Base-by-base conservation (phyloP, 2,329 filamentous ascomycete species). In the Colletotrichum agaves region DNA sequence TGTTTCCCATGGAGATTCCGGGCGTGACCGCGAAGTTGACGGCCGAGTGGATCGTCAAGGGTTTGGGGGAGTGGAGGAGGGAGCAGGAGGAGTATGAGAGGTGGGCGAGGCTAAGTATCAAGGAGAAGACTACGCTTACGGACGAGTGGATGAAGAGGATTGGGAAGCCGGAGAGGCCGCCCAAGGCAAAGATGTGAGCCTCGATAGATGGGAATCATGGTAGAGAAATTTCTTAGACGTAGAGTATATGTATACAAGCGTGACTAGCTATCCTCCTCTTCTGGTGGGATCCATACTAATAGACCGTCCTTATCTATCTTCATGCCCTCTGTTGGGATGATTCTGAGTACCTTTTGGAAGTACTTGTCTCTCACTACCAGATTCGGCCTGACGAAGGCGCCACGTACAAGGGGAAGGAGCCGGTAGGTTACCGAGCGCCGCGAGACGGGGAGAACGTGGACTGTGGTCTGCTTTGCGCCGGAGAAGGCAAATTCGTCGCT, bases 401-500 rank as follows among this genome's bases (percentile, higher is more conserved):
- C 91, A 69, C 77, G 83, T 74, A 85, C 80, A 43, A 91, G 84
- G 7, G 94, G 90, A 67, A 97, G 78, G 17, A 99, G 74, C 43
- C 89, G 87, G 75, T 94, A 98, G 27, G 87, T 85, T n/a, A 93
- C 84, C 0, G 85, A 87, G 52, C 93, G 85, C 67, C 94, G 84
- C 67, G 93, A 94, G 70, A 97, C 83, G 0, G 96, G 96, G 50
- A 97, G 86, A 46, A 98, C 81, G 74, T 96, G 93, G 59, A 98
- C 73, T 1, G 91, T 91, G 12, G 89, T 90, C 71, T 91, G 86
- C 81, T 98, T 98, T 2, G 93, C 84, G 0, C 96, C 96, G 7
- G 93, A 94, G 78, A 99, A 98, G 0, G 94, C 95, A 79, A 98
- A 98, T 60, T 93, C 88, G 71, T 97, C 93, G 76, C 89, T 95